Conservation (phyloP, 768 basidiomycete species). For the Pisolithus orientalis region DNA sequence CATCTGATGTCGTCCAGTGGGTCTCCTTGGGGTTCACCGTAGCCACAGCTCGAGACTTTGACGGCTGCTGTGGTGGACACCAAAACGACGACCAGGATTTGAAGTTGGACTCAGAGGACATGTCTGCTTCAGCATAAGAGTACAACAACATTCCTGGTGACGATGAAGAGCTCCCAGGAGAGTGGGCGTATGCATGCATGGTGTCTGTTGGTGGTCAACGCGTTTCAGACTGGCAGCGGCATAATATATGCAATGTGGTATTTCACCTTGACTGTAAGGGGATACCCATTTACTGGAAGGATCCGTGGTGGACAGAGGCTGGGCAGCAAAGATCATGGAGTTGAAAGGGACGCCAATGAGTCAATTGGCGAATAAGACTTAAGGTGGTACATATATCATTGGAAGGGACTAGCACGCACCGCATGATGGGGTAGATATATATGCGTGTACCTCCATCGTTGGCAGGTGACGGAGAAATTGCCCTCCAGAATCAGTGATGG, state of each 20-base stretch:
- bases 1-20: conserved; percentile 13
- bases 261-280: conserved; percentile 8
- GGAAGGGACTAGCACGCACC: conserved; percentile 11
- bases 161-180: conserved; percentile 12
- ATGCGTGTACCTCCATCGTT: conserved; percentile 25
- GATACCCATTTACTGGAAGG: conserved; percentile 14
- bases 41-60: conserved; percentile 6
- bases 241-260: conserved; percentile 21
- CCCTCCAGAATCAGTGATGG: conserved; percentile 24
- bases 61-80: conserved; percentile 10
- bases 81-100: conserved; percentile 17
- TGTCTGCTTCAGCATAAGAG: conserved; percentile 17
- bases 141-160: conserved; percentile 18
- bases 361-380: conserved; percentile 2
- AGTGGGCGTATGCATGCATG: conserved; percentile 25
- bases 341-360: conserved; percentile 12
- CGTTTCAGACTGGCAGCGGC: conserved; percentile 22
- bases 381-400: conserved; percentile 19
- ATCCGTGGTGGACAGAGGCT: conserved; percentile 23
- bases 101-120: conserved; percentile 7
- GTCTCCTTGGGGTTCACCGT: conserved; percentile 24
- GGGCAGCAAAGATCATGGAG: conserved; percentile 27
- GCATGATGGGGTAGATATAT: conserved; percentile 24
- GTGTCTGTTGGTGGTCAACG: conserved; percentile 11
- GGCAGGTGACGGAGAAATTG: conserved; percentile 22